Percentiles rank a stretch among this genome's conserved stretches.
Evolutionary conservation across 768 basidiomycete species (phyloP).

Genomic region (Tubosaeta sp.): DNA sequence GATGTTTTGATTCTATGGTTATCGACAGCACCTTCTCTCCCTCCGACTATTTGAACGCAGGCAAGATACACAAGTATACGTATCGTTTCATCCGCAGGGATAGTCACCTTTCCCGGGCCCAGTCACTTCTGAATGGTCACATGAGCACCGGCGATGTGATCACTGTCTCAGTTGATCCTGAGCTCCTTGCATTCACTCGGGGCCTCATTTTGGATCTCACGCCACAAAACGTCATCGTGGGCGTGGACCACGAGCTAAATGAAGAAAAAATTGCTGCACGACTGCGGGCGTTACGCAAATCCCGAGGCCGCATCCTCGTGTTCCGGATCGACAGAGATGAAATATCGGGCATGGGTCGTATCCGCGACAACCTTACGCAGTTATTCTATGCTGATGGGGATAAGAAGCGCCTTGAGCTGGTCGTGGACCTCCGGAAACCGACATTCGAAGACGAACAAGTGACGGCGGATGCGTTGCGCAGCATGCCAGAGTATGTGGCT

Average conservation of each 20-base stretch:
- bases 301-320: constrained; percentile 22
- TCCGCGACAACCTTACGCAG: constrained; percentile 87
- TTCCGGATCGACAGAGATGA: constrained; percentile 97
- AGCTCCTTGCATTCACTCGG: constrained; percentile 76
- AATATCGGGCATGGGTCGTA: constrained; percentile 79
- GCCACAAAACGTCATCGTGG: constrained; percentile 61
- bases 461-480: constrained; percentile 11
- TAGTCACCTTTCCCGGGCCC: constrained; percentile 4
- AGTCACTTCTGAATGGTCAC: constrained; percentile 66
- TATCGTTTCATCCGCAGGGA: constrained; percentile 61
- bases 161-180: constrained; percentile 82
- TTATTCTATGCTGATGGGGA: constrained; percentile 83
- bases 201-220: constrained; percentile 79
- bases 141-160: constrained; percentile 79
- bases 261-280: constrained; percentile 43
- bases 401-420: constrained; percentile 55
- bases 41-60: constrained; percentile 23
- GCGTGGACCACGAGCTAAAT: constrained; percentile 78
- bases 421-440: constrained; percentile 79
- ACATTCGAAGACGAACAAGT: constrained; percentile 44
- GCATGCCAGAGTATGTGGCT: constrained; percentile 29
- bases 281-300: constrained; percentile 22
- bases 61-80: constrained; percentile 72
- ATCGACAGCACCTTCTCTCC: constrained; percentile 44
- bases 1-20: constrained; percentile 82